Conservation (phyloP, 148 eudicot genomes). For the Camellia granthamiana region DNA sequence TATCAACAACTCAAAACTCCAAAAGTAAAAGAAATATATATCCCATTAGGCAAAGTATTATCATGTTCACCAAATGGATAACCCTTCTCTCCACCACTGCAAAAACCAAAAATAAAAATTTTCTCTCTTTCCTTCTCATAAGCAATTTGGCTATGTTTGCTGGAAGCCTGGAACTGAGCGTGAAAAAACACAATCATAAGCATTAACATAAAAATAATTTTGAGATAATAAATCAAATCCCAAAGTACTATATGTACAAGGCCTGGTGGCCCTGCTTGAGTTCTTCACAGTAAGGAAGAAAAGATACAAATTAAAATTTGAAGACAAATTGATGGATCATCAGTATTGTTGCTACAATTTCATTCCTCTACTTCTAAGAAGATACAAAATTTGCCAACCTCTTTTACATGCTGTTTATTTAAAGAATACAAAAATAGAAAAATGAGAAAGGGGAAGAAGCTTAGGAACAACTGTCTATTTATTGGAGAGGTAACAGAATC, state of each 20-base stretch:
- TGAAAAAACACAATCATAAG: not conserved
- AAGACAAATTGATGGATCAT: not conserved
- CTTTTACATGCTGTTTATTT: not conserved
- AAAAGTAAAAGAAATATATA: not conserved
- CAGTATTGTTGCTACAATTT: not conserved
- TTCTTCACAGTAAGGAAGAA: not conserved
- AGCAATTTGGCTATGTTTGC: slow-evolving; percentile 8
- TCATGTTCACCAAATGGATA: not conserved
- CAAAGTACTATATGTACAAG: not conserved
- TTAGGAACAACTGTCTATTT: not conserved
- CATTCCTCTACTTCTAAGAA: too few relatives aligned
- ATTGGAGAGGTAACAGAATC: not conserved
- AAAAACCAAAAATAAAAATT: too few relatives aligned
- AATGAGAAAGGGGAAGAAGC: not conserved
- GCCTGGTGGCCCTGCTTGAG: not conserved
- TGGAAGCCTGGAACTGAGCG: not conserved
- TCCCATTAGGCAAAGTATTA: not conserved
- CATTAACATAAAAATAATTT: not conserved
- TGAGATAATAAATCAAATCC: not conserved
- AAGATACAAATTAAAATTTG: not conserved
- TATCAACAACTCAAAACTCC: not conserved
- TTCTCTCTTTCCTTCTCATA: not conserved
- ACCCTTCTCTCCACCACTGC: not conserved
- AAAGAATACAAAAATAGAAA: not conserved
- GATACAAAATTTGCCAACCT: too few relatives aligned